Evolutionary conservation across 2,329 filamentous ascomycete species (phyloP).

Genomic region (Diaporthe aspalathi): DNA sequence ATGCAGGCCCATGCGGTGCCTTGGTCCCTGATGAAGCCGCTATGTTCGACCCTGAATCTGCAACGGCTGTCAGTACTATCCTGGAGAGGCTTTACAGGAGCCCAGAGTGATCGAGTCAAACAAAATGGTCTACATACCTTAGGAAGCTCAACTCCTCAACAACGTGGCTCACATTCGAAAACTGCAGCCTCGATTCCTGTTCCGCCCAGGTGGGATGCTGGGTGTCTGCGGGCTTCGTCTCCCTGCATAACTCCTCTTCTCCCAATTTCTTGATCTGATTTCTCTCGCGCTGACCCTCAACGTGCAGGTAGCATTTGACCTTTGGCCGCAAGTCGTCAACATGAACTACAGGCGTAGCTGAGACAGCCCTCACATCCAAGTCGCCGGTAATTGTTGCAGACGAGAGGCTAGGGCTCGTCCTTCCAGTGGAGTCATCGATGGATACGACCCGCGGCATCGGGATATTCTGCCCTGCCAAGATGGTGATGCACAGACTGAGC

Average conservation of each 20-base stretch:
- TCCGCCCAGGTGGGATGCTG: constrained; percentile 72
- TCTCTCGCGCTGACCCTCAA: constrained; percentile 68
- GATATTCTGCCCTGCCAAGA: constrained; percentile 82
- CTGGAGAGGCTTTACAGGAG: neutral
- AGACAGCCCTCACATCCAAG: constrained; percentile 41
- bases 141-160: constrained; percentile 79
- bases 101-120: constrained; percentile 3
- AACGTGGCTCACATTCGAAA: constrained; percentile 67
- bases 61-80: neutral
- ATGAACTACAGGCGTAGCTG: constrained; percentile 56
- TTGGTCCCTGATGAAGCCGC: constrained; percentile 51
- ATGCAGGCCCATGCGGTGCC: constrained; percentile 69
- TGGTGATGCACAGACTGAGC: constrained; percentile 76
- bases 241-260: constrained; percentile 43
- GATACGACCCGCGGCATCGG: constrained; percentile 60
- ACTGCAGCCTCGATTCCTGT: constrained; percentile 64
- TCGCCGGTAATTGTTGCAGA: constrained; percentile 41
- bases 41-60: constrained; percentile 67
- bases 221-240: constrained; percentile 65
- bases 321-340: constrained; percentile 74
- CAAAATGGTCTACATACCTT: constrained; percentile 59
- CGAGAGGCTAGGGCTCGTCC: constrained; percentile 46
- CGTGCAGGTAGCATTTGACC: constrained; percentile 83
- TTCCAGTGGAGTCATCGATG: constrained; percentile 46
- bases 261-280: constrained; percentile 47